Conservation (phyloP, 129 eudicot species). For the Pulicaria dysenterica region DNA sequence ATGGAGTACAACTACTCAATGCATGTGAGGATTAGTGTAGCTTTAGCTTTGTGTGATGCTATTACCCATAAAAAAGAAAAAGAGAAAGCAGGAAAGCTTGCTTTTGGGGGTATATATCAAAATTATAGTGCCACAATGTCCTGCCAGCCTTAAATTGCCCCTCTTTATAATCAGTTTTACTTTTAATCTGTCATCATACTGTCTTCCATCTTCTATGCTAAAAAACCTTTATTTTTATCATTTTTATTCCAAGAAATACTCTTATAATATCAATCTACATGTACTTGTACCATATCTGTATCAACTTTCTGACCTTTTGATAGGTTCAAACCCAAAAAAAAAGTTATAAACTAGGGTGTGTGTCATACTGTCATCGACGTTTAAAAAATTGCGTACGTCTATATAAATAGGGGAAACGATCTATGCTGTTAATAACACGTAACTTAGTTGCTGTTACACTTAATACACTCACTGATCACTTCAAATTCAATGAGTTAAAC, state of each 20-base stretch:
- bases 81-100: slow-evolving; percentile 41
- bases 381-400: too few species aligned
- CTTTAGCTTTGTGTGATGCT: slow-evolving; percentile 37
- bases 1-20: slow-evolving; percentile 6
- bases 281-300: not conserved
- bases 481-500: too few species aligned
- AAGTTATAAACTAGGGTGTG: too few species aligned
- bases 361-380: too few species aligned
- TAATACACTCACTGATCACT: too few species aligned
- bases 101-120: slow-evolving; percentile 43
- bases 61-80: slow-evolving; percentile 31
- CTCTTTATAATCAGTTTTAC: slow-evolving; percentile 4
- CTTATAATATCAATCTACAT: not conserved
- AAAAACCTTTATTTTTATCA: not conserved
- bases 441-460: not conserved
- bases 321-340: too few species aligned
- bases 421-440: not conserved
- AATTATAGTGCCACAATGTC: slow-evolving; percentile 27
- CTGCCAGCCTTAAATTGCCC: slow-evolving; percentile 37
- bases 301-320: slow-evolving; percentile 7
- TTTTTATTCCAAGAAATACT: not conserved
- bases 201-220: slow-evolving; percentile 28
- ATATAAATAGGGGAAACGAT: too few species aligned
- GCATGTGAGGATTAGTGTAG: slow-evolving; percentile 23
- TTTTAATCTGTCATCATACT: slow-evolving; percentile 29